Base-by-base conservation (phyloP, 1,139 yeast species). In the Blastobotrys indianensis region DNA sequence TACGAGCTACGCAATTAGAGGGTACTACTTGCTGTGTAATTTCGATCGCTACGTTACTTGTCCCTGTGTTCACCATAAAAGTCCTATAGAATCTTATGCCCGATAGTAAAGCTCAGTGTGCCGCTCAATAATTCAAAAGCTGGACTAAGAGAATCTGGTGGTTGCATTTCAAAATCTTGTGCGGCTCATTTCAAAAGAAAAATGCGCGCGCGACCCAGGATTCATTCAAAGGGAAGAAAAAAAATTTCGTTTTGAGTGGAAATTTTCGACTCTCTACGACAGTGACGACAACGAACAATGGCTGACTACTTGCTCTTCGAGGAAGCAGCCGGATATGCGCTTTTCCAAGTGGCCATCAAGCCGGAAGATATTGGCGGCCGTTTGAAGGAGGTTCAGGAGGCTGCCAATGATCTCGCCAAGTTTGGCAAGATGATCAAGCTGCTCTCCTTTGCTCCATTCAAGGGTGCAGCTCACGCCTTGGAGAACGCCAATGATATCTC, bases 261-360 rank as follows among this genome's bases (percentile, higher is more conserved):
- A n/a, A 29, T 36, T 32, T 31, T 28, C 33, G 28, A 31, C 20
- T 31, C 28, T 17, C 45, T 39, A 17, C 23, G n/a, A n/a, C n/a
- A n/a, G n/a, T 42, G 45, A 62, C 79, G 80, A 81, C 58, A 83
- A 83, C 62, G 15, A 37, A 47, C 9, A 36, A 58, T 58, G 62
- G 78, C 88, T 69, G 96, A 92, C 71, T 92, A 81, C 73, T 81
- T 92, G 69, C 84, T 92, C 65, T 92, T 85, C 68, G 99, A 92
- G 76, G 97, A 92, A 76, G 96, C 98, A 52, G 88, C 98, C 47
- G 99, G 99, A 57, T 92, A 92, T 69, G 97, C 95, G 58, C 77
- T 92, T 63, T 92, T 90, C 80, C 86, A 92, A 71, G 97, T 92
- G 52, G 79, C 82, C 60, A 75, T 87, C 58, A 95, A 88, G 72